Percentiles rank a stretch among this genome's conserved stretches.
These are phyloP conservation scores for Stagonosporopsis chrysanthemi DNA, from an alignment of 2,329 filamentous ascomycete genomes.

Conservation along the genomic window DNA sequence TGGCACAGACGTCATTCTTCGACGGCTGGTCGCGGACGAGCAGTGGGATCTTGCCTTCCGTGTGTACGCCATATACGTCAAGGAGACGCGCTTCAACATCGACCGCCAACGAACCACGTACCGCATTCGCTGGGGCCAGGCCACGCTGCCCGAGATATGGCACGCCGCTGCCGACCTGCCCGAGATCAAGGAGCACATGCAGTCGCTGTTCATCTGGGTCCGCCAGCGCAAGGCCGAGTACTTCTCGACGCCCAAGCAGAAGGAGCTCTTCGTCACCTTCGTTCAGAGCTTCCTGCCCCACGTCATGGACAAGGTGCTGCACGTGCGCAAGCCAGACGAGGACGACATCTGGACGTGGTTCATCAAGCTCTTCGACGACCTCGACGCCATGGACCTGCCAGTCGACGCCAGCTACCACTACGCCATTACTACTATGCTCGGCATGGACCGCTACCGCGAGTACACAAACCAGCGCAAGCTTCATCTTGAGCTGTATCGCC, in stretches of 20 bases:
- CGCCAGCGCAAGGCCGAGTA: constrained; percentile 36
- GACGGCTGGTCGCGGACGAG: constrained; percentile 38
- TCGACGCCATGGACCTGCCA: constrained; percentile 30
- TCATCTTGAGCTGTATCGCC: constrained; percentile 36
- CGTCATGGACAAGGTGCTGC: constrained; percentile 37
- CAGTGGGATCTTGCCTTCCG: constrained; percentile 48
- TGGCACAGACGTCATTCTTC: constrained; percentile 43
- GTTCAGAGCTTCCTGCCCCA: constrained; percentile 37
- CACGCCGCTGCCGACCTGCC: constrained; percentile 31
- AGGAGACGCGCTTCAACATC: constrained; percentile 10
- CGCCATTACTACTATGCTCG: constrained; percentile 35
- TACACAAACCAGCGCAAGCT: constrained; percentile 40
- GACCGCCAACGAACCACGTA: constrained; percentile 6
- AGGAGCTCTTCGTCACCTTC: constrained; percentile 27
- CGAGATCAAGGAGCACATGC: constrained; percentile 32
- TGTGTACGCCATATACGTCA: constrained; percentile 29
- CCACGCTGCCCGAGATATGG: constrained; percentile 35
- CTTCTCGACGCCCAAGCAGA: constrained; percentile 14
- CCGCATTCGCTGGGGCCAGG: constrained; percentile 13
- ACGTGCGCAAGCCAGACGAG: constrained; percentile 30
- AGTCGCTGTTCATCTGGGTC: constrained; percentile 40
- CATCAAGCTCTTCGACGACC: constrained; percentile 32
- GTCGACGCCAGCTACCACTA: constrained; percentile 36
- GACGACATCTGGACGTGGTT: constrained; percentile 38
- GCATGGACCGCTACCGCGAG: constrained; percentile 35